A percentile compares a stretch with the other conserved stretches of the same genome.
These are phyloP conservation scores for Jatropha curcas DNA, from an alignment of 345 rosid genomes.

Conservation along the genomic window DNA sequence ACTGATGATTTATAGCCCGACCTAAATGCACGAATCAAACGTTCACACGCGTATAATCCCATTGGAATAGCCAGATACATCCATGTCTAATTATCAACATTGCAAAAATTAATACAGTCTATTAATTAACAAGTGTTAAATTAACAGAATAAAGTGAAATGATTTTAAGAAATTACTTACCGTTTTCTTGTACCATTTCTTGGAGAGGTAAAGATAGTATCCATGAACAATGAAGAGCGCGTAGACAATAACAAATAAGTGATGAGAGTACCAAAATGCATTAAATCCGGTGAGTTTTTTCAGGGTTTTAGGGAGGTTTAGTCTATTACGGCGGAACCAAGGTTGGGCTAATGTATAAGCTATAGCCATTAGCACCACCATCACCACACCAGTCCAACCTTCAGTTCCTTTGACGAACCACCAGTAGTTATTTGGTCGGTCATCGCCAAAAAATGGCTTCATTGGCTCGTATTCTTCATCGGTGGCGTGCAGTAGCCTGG, in stretches of 20 bases:
- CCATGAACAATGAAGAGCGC: constrained; percentile 69
- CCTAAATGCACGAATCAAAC: constrained; percentile 60
- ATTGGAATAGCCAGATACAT: constrained; percentile 80
- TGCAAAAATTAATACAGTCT: too few relatives aligned
- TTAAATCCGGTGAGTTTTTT: constrained; percentile 76
- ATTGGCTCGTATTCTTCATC: constrained; percentile 57
- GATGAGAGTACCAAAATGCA: constrained; percentile 89
- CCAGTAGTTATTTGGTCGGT: constrained; percentile 63
- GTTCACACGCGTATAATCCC: constrained; percentile 51
- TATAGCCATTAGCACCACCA: constrained; percentile 69
- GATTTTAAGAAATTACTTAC: constrained; percentile 35
- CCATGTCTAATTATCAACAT: constrained; percentile 58
- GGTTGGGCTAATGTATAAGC: constrained; percentile 68
- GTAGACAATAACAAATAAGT: constrained; percentile 70
- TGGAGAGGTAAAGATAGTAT: constrained; percentile 56
- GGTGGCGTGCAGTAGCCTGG: constrained; percentile 66
- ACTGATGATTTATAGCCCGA: constrained; percentile 61
- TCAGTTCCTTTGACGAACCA: constrained; percentile 76
- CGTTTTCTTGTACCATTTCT: constrained; percentile 71
- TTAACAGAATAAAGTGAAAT: too few relatives aligned
- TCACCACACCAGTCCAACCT: constrained; percentile 72
- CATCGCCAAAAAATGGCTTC: constrained; percentile 58
- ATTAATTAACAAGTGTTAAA: not conserved
- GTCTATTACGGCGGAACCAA: constrained; percentile 69
- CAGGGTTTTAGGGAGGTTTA: constrained; percentile 54